Evolutionary conservation across 139 green algal genomes (phyloP).

Genomic region (Coelastrella sp.): DNA sequence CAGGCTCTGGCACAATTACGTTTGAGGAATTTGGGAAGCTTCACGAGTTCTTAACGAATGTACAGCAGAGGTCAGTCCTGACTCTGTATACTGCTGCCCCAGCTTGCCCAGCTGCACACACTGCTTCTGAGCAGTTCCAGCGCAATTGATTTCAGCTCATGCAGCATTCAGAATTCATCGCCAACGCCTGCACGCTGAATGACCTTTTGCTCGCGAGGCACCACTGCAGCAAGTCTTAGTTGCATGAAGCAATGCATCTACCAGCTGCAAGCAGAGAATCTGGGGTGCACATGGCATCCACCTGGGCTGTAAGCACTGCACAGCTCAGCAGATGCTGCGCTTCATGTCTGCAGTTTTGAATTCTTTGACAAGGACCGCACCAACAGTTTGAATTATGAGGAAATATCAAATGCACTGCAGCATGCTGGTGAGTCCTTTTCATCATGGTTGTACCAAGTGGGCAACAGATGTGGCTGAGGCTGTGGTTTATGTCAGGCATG

Average conservation of each 20-base stretch:
- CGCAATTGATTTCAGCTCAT: neutral
- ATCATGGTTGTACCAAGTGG: no score
- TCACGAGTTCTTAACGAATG: conserved; percentile 67
- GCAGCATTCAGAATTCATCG: neutral
- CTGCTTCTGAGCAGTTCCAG: neutral
- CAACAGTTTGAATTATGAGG: conserved; percentile 50
- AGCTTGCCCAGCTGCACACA: neutral
- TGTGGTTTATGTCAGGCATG: no score
- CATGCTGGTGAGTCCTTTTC: conserved; percentile 37
- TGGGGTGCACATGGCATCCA: no score
- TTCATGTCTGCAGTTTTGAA: conserved; percentile 47
- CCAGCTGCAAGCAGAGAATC: no score
- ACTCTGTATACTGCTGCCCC: neutral
- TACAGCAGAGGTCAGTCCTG: conserved; percentile 50
- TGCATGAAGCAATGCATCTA: no score
- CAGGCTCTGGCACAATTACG: conserved; percentile 42
- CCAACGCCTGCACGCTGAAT: no score
- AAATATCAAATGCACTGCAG: conserved; percentile 41
- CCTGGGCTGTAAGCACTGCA: no score
- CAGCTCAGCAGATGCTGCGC: no score
- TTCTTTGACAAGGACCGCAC: conserved; percentile 53
- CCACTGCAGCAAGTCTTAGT: no score
- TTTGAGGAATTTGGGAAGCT: conserved; percentile 59
- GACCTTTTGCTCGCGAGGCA: no score
- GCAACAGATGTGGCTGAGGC: no score